A percentile compares a stretch with the other conserved stretches of the same genome.
Conservation (phyloP, 2,329 filamentous ascomycete species). For the Microdochium trichocladiopsis region DNA sequence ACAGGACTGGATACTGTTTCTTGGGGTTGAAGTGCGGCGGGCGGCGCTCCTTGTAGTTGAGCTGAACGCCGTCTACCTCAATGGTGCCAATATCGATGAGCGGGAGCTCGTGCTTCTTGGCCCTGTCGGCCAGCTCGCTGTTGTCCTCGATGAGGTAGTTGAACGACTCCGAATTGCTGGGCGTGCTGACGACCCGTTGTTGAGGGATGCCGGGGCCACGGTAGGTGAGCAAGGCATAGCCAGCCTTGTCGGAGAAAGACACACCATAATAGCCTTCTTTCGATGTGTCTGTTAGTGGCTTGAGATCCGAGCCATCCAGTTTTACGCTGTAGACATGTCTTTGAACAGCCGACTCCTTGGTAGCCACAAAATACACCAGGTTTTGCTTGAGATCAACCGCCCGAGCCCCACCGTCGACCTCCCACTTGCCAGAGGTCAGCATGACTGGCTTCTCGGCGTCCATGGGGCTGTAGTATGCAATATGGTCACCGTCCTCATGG, state of each 20-base stretch:
- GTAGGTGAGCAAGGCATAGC: constrained; percentile 81
- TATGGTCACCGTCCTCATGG: constrained; percentile 78
- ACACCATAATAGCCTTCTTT: constrained; percentile 72
- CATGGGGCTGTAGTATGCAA: constrained; percentile 87
- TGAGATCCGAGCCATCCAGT: constrained; percentile 68
- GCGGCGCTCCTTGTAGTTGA: constrained; percentile 72
- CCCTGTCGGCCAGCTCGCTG: constrained; percentile 57
- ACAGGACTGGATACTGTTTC: constrained; percentile 88
- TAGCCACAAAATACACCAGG: constrained; percentile 83
- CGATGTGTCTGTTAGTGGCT: constrained; percentile 65
- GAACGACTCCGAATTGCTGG: constrained; percentile 57
- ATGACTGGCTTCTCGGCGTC: constrained; percentile 76
- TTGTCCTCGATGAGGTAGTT: constrained; percentile 76
- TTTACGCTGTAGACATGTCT: constrained; percentile 88
- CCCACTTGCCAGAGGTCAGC: constrained; percentile 86
- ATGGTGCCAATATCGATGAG: constrained; percentile 77
- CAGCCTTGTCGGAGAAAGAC: constrained; percentile 76
- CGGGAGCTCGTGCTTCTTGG: constrained; percentile 73
- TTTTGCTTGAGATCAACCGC: constrained; percentile 80
- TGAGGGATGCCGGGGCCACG: constrained; percentile 79
- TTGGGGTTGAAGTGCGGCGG: constrained; percentile 81
- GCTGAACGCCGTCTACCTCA: constrained; percentile 69
- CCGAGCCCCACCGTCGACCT: constrained; percentile 79
- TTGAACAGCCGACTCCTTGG: constrained; percentile 81
- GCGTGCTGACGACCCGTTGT: constrained; percentile 85